phyloP scores from a whole-genome alignment of 257 asterid species.

The Avicennia marina region DNA sequence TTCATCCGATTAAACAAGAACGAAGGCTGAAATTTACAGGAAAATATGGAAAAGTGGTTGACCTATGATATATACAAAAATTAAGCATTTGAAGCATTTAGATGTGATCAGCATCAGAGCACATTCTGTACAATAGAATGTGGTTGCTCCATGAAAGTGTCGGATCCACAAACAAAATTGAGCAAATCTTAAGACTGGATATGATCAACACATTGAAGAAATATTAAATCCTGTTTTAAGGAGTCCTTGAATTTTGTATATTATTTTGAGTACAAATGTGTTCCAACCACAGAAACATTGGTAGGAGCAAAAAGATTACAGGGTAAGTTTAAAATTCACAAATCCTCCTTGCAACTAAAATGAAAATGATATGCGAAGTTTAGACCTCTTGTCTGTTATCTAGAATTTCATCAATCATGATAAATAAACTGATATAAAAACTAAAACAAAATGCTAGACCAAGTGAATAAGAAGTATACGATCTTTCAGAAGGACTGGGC shows the following conservation, averaged over 20 bases:
- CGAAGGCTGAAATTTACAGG: constrained; percentile 3
- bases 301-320: constrained; percentile 9
- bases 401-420: constrained; percentile 9
- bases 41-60: neutral
- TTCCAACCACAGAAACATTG: constrained; percentile 4
- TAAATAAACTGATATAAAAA: too few relatives aligned
- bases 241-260: constrained; percentile 2
- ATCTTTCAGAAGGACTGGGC: neutral
- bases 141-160: neutral
- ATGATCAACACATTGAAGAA: neutral
- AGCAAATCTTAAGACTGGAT: neutral
- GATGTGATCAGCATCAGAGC: constrained; percentile 7
- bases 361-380: too few relatives aligned
- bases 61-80: neutral
- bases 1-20: neutral
- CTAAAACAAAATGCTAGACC: constrained; percentile 5
- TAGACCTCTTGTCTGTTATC: too few relatives aligned
- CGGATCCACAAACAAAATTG: constrained; percentile 23
- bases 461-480: neutral
- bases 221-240: constrained; percentile 6
- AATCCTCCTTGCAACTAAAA: constrained; percentile 6
- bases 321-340: constrained; percentile 15
- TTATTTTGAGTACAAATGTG: neutral
- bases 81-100: constrained; percentile 8
- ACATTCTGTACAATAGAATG: constrained; percentile 1